Evolutionary conservation across 108 stramenopile species (phyloP).

Genomic region (Seminavis robusta): DNA sequence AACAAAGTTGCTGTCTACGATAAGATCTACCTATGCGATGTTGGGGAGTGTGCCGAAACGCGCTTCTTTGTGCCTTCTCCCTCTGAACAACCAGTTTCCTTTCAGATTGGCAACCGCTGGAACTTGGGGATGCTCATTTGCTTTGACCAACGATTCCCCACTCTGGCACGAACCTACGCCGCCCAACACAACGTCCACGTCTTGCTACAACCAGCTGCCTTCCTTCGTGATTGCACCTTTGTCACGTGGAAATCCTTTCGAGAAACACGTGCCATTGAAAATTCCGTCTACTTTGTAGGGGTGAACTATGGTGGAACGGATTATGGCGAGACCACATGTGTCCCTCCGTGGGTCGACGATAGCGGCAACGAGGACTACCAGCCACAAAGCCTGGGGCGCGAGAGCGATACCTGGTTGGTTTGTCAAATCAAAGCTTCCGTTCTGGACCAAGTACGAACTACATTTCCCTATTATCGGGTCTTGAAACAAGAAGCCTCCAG

Average conservation of each 20-base stretch:
- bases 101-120: slow-evolving; percentile 10
- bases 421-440: no score
- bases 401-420: no score
- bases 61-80: slow-evolving; percentile 18
- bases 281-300: slow-evolving; percentile 23
- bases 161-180: slow-evolving; percentile 5
- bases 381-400: no score
- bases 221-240: slow-evolving; percentile 23
- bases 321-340: slow-evolving; percentile 18
- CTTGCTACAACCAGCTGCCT: slow-evolving; percentile 29
- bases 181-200: slow-evolving; percentile 12
- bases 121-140: slow-evolving; percentile 27
- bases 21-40: slow-evolving; percentile 28
- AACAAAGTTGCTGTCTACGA: slow-evolving; percentile 9
- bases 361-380: slow-evolving; percentile 9
- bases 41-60: slow-evolving; percentile 30
- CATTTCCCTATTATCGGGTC: no score
- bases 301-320: slow-evolving; percentile 25
- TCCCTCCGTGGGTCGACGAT: slow-evolving; percentile 35
- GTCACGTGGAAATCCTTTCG: slow-evolving; percentile 34
- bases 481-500: no score
- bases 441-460: no score
- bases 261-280: slow-evolving; percentile 33
- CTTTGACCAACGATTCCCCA: slow-evolving; percentile 24
- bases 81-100: slow-evolving; percentile 5